A percentile compares a stretch with the other conserved stretches of the same genome.
phyloP scores from a whole-genome alignment of 1,284 basidiomycete species.

The Marasmius tenuissimus region DNA sequence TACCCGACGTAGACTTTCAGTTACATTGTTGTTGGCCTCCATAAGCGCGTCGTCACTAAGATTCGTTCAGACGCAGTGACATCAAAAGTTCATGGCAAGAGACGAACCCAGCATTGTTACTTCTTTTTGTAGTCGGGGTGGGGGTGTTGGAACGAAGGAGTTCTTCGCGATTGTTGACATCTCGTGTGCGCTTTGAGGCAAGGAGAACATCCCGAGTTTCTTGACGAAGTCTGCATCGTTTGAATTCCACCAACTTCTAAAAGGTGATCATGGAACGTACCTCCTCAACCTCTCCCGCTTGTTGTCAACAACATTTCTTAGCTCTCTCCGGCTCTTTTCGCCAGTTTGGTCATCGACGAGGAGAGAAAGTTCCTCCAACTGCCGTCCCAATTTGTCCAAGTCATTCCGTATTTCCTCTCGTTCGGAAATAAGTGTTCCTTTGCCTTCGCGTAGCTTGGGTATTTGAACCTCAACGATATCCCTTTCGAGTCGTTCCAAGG shows the following conservation, averaged over 20 bases:
- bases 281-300: slow-evolving; percentile 44
- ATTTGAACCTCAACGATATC: slow-evolving; percentile 75
- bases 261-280: slow-evolving; percentile 39
- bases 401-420: slow-evolving; percentile 80
- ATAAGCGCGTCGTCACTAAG: slow-evolving; percentile 81
- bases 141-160: slow-evolving; percentile 54
- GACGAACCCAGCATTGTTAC: slow-evolving; percentile 60
- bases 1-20: slow-evolving; percentile 82
- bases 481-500: slow-evolving; percentile 53
- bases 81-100: not conserved
- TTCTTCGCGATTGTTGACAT: slow-evolving; percentile 65
- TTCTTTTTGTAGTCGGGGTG: slow-evolving; percentile 34
- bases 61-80: not conserved
- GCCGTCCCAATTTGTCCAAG: slow-evolving; percentile 57
- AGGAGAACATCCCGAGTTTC: slow-evolving; percentile 68
- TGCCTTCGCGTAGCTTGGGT: slow-evolving; percentile 66
- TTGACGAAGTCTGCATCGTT: slow-evolving; percentile 51
- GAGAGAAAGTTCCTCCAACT: slow-evolving; percentile 70
- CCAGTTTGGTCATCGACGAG: slow-evolving; percentile 67
- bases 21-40: slow-evolving; percentile 86
- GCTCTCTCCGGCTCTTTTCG: slow-evolving; percentile 49
- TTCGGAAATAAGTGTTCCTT: slow-evolving; percentile 65
- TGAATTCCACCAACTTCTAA: slow-evolving; percentile 55
- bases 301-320: slow-evolving; percentile 51
- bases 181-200: slow-evolving; percentile 69